These are phyloP conservation scores for Pleoardoris graminearum DNA, from an alignment of 2,329 filamentous ascomycete genomes.

Conservation along the genomic window DNA sequence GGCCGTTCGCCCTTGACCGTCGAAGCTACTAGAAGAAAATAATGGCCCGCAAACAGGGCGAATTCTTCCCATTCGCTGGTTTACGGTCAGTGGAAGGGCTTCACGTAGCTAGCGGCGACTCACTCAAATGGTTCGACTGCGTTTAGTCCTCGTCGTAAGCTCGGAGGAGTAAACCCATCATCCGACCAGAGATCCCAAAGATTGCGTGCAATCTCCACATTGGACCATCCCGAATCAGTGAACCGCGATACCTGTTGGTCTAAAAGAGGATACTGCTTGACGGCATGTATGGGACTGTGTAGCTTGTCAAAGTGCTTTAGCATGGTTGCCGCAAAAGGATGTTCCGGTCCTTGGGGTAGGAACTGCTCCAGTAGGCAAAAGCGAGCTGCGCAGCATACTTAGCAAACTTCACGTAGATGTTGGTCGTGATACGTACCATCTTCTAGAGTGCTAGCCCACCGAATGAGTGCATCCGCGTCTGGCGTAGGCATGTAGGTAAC, in stretches of 20 bases:
- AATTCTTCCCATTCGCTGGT: constrained; percentile 86
- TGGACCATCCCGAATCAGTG: constrained; percentile 66
- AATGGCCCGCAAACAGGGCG: constrained; percentile 80
- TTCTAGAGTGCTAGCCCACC: constrained; percentile 73
- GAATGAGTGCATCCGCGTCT: constrained; percentile 72
- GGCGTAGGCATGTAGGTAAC: constrained; percentile 84
- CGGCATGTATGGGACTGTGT: constrained; percentile 74
- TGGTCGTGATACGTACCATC: constrained; percentile 57
- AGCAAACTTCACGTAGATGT: constrained; percentile 1
- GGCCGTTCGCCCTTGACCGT: constrained; percentile 35
- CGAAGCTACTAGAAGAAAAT: constrained; percentile 73
- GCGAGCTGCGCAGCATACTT: constrained; percentile 57
- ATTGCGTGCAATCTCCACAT: constrained; percentile 62
- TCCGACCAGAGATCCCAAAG: constrained; percentile 85
- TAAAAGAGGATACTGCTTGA: constrained; percentile 69
- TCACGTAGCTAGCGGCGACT: not conserved
- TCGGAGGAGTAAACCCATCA: constrained; percentile 63
- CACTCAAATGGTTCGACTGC: constrained; percentile 78
- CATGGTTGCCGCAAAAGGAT: constrained; percentile 89
- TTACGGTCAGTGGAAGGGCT: not conserved
- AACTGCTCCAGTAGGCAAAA: constrained; percentile 90
- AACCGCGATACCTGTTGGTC: constrained; percentile 72
- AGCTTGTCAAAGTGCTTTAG: constrained; percentile 80
- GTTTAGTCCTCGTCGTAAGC: constrained; percentile 67
- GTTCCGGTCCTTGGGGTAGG: constrained; percentile 72